Evolutionary conservation across 1,284 basidiomycete species (phyloP).

Genomic region (Chondrostereum purpureum): DNA sequence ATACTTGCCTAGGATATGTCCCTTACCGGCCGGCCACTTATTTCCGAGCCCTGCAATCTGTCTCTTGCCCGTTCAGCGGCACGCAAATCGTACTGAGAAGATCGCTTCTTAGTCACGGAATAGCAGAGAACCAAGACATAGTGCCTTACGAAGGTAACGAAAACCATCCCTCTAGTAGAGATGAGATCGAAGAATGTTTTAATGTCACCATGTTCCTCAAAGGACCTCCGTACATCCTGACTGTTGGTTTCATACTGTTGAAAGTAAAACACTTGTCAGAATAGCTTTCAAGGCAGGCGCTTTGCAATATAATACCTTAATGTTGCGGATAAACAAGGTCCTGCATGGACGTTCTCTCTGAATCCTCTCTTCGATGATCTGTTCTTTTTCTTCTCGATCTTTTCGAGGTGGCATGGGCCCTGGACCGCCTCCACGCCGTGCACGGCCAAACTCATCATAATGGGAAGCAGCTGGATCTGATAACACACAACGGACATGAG

Average conservation of each 20-base stretch:
- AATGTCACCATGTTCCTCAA: conserved; percentile 91
- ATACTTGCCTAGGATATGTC: conserved; percentile 24
- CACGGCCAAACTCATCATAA: conserved; percentile 46
- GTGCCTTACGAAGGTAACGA: conserved; percentile 91
- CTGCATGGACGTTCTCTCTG: conserved; percentile 90
- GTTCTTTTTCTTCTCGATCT: conserved; percentile 78
- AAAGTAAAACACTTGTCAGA: conserved; percentile 3
- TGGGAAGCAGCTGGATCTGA: conserved; percentile 58
- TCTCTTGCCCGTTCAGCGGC: conserved; percentile 88
- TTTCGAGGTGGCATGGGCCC: conserved; percentile 48
- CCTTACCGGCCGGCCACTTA: conserved; percentile 79
- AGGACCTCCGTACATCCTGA: conserved; percentile 75
- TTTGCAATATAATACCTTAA: conserved; percentile 70
- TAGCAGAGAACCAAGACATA: not conserved
- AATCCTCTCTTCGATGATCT: conserved; percentile 84
- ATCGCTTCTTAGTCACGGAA: not conserved
- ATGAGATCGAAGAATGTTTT: conserved; percentile 96
- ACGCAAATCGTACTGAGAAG: conserved; percentile 78
- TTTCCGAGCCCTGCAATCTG: conserved; percentile 77
- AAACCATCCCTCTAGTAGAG: conserved; percentile 91
- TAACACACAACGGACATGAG: conserved; percentile 42
- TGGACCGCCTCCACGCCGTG: too few species aligned
- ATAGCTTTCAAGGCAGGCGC: not conserved
- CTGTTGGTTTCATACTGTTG: conserved; percentile 85
- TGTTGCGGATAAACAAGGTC: conserved; percentile 94